A percentile compares a stretch with the other conserved stretches of the same genome.
Evolutionary conservation across 2,329 filamentous ascomycete species (phyloP).

Genomic region (Teratosphaeria gauchensis): DNA sequence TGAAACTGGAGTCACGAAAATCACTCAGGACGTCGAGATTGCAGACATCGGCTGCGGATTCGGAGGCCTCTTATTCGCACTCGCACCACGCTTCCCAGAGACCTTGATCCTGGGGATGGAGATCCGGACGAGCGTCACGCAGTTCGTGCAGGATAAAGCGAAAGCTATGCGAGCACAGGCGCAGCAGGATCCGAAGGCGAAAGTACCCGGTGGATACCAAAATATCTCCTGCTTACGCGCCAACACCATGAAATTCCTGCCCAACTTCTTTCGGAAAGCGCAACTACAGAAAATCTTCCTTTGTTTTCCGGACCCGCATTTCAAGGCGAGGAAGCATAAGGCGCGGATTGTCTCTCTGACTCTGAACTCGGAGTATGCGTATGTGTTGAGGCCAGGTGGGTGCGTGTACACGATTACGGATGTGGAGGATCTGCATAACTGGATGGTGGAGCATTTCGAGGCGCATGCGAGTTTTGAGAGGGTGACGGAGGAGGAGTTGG

Average conservation of each 20-base stretch:
- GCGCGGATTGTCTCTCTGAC: slow-evolving; percentile 84
- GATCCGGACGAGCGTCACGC: slow-evolving; percentile 80
- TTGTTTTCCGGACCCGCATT: slow-evolving; percentile 97
- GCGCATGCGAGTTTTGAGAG: slow-evolving; percentile 70
- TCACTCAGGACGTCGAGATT: slow-evolving; percentile 70
- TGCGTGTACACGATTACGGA: slow-evolving; percentile 95
- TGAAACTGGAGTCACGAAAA: slow-evolving; percentile 7
- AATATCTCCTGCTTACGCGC: slow-evolving; percentile 83
- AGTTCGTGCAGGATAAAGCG: slow-evolving; percentile 83
- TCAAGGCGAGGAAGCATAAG: slow-evolving; percentile 96
- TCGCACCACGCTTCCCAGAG: slow-evolving; percentile 71
- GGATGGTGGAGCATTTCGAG: slow-evolving; percentile 85
- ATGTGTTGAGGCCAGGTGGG: slow-evolving; percentile 70
- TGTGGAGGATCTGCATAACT: slow-evolving; percentile 83
- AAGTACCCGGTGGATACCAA: slow-evolving; percentile 49
- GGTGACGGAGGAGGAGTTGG: slow-evolving; percentile 33
- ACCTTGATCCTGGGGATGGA: slow-evolving; percentile 83
- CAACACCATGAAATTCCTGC: slow-evolving; percentile 99
- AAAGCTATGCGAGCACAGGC: slow-evolving; percentile 62
- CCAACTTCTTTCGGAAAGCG: slow-evolving; percentile 79
- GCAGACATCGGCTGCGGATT: slow-evolving; percentile 97
- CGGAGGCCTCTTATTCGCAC: slow-evolving; percentile 77
- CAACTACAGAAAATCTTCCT: slow-evolving; percentile 91
- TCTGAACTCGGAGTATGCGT: slow-evolving; percentile 88
- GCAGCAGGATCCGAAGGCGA: not conserved